Base-by-base conservation (phyloP, 305 asterid species). In the Rubia peregrina region DNA sequence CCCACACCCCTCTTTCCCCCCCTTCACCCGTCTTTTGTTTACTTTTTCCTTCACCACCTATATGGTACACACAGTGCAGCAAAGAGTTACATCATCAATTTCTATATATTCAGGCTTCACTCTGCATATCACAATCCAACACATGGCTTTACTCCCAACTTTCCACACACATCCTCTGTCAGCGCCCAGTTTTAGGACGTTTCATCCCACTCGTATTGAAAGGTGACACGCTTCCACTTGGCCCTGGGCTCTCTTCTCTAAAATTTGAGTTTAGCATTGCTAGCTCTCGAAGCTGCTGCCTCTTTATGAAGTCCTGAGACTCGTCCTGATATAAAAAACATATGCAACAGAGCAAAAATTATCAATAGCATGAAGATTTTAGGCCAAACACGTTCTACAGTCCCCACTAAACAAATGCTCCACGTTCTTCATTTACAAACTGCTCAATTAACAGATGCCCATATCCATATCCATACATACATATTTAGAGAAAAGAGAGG, bases 201-300 rank as follows among this genome's bases (percentile, higher is more conserved):
- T 94, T 94, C 99, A 94, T 87, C 73, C 96, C 96, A 65, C 90
- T 87, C 59, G 88, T 82, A 81, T 89, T 91, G 84, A 94, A 94
- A 74, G 97, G 97, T 10, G 97, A 94, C 67, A 86, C 83, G 17
- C 97, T 94, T 76, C 96, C 96, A 77, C 96, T 87, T 38, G 96
- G 96, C 65, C 96, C 77, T 11, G 81, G 81, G 48, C 97, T 89
- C 76, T 77, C 81, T 72, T 77, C 75, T 56, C 79, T 75, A 56
- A 76, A 67, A 51, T 76, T 76, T 41, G 80, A 71, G 80, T 94
- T 94, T 71, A 94, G 83, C 89, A 89, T 65, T 33, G 99, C 98
- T 38, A 94, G 87, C 81, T 94, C 99, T 49, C 96, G 99, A 69
- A 94, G 81, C 79, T 94, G 99, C 78, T 94, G 98, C 72, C 98